Base-by-base conservation (phyloP, 257 asterid genomes). In the Mentha longifolia region DNA sequence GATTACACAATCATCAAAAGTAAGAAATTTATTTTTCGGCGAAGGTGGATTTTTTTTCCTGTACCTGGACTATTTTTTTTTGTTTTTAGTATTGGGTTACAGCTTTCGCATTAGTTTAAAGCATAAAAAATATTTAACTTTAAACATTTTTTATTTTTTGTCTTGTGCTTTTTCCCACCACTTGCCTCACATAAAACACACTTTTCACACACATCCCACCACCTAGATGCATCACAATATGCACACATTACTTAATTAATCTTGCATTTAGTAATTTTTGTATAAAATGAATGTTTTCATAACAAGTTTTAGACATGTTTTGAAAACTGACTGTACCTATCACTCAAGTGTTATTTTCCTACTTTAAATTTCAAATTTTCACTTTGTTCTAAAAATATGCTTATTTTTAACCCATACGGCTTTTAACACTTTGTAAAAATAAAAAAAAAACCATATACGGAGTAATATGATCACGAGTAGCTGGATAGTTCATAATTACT, bases 101-200 rank as follows among this genome's bases (percentile, higher is more conserved):
- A 71, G 69, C 77, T 42, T 71, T 41, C 47, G 54, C 63, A 59
- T 65, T 10, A 60, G 7, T 50, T 52, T 50, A 49, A 71, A 77
- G 59, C 43, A 41, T 45, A 20, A 42, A 9, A 43, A 22, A 25
- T 19, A 46, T 55, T 55, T 10, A 31, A 50, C 77, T 72, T 65
- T 66, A n/a, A 62, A 19, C 67, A 65, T 5, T 42, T 65, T 65
- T 16, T 35, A 16, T 0, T 59, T 58, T 65, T 55, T 22, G 15
- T 51, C 66, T 17, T 9, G 22, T 31, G 58, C 70, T 60, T 70
- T 68, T 42, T 61, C 50, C 71, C 75, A 54, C 72, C 50, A 62
- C 39, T 43, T 30, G 31, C 28, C n/a, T n/a, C n/a, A n/a, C n/a
- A n/a, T n/a, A 58, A 74, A 41, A 13, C 11, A 13, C 33, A 31